Base-by-base conservation (phyloP, 2,329 filamentous ascomycete genomes). In the Pseudogymnoascus sp. region DNA sequence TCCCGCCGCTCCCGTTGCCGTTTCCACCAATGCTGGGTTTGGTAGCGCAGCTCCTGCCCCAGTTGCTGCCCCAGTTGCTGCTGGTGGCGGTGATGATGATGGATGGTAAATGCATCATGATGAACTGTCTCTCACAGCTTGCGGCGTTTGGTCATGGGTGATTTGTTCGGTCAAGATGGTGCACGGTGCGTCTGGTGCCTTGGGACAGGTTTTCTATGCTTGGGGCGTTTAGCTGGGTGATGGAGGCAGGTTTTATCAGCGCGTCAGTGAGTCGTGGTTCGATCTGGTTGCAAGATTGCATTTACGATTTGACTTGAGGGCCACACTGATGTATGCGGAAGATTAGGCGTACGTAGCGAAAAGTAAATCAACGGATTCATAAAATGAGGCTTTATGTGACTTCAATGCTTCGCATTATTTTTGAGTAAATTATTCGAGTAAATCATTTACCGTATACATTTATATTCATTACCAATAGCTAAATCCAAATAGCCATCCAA, bases 41-140 rank as follows among this genome's bases (percentile, higher is more conserved):
- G 35, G 35, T 14, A 14, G 14, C 37, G 37, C n/a, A 7, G 38
- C 38, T 38, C 14, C 33, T 3, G 33, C 12, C 5, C 11, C 12
- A 16, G 38, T 40, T 40, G 59, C 60, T 64, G 63, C 14, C 25
- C 21, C 14, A 21, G 31, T 28, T 37, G 62, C 47, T 53, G 23
- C 25, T n/a, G 50, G 37, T 44, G 61, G 37, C 35, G 61, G 38
- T 23, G 40, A 16, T 12, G 28, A 38, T 38, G 63, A 33, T 11
- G 40, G 40, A 12, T 47, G 42, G 42, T 47, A 47, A 23, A 47
- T n/a, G 5, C 42, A 47, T 47, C 42, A n/a, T n/a, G 38, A 42
- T 14, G 14, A n/a, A 16, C 16, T 12, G 18, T 18, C 40, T 44
- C 40, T 23, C 42, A 47, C 42, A 47, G 21, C 11, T 23, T 23